A percentile compares a stretch with the other conserved stretches of the same genome.
Conservation (phyloP, 2,329 filamentous ascomycete species). For the Aspergillus sp. region DNA sequence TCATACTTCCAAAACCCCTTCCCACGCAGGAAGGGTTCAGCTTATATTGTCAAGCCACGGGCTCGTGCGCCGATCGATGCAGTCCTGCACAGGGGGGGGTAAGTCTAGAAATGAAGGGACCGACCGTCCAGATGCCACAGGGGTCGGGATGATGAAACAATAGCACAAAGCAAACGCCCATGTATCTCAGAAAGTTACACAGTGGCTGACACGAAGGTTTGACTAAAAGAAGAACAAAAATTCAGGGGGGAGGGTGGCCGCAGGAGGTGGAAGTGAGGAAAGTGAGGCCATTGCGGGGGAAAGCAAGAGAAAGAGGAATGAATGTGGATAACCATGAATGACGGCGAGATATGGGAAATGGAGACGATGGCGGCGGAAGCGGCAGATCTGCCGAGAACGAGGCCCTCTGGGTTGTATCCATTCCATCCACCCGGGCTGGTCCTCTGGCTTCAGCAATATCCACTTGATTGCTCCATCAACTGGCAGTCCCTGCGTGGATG, state of each 20-base stretch:
- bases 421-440: not conserved
- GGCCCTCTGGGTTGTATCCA: not conserved
- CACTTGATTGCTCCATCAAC: constrained; percentile 6
- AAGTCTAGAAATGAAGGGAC: constrained; percentile 13
- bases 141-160: constrained; percentile 25
- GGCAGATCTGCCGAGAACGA: constrained; percentile 18
- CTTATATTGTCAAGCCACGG: constrained; percentile 8
- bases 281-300: constrained; percentile 18
- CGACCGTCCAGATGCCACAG: constrained; percentile 20
- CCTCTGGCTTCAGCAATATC: constrained; percentile 4
- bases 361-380: constrained; percentile 10
- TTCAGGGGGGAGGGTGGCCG: constrained; percentile 7
- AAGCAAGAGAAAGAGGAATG: constrained; percentile 1
- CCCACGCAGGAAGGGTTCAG: not conserved
- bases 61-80: not conserved
- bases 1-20: not conserved
- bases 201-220: constrained; percentile 16
- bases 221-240: not conserved
- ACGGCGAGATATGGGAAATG: constrained; percentile 10
- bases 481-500: not conserved
- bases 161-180: constrained; percentile 22
- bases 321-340: constrained; percentile 5
- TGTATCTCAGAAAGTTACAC: constrained; percentile 20
- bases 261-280: constrained; percentile 16
- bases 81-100: constrained; percentile 1